Evolutionary conservation across 169 alveolate species (phyloP), one percentile per base, ranked within the genome.

Genomic region (Plasmodium knowlesi): DNA sequence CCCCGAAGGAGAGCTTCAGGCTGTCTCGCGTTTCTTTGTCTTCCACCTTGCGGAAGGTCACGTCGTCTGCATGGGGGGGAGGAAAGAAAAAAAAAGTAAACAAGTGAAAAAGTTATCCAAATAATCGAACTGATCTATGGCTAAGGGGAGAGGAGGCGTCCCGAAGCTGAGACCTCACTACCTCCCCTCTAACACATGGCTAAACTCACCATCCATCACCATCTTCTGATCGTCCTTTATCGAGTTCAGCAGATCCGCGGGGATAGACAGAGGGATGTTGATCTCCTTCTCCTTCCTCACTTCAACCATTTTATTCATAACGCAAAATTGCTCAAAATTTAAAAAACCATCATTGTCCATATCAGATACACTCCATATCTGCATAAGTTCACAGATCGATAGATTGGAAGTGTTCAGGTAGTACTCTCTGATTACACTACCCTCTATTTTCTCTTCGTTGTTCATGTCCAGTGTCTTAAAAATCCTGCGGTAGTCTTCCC

Each of bases 291-390:
- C 90, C 57, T 78, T 80, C 46, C 94, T 79, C 37, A 89, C 34
- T 34, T 89, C 90, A 4, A 89, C 94, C 22, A 89, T 89, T 37
- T 89, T 89, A 34, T 89, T 89, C 94, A 89, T 89, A 5, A 89
- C 72, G 67, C 82, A 89, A 39, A 89, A 89, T 80, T 89, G 78
- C 30, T 89, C 83, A 25, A 89, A 89, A 30, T 79, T 67, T 39
- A 89, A 73, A 89, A 12, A 79, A 14, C 94, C 94, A 89, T 89
- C 94, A 41, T 89, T 80, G 19, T 89, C 94, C 34, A 79, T 19
- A 79, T 89, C 94, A 1, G 94, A 78, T 8, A 89, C 39, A 78
- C 61, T 80, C 94, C 94, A 89, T 72, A 89, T 89, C 50, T 89
- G 94, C 88, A 89, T 79, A 1, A 89, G 73, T 46, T 89, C 94